Base-by-base conservation (phyloP, 2,329 filamentous ascomycete genomes). In the Trichoderma asperellum region DNA sequence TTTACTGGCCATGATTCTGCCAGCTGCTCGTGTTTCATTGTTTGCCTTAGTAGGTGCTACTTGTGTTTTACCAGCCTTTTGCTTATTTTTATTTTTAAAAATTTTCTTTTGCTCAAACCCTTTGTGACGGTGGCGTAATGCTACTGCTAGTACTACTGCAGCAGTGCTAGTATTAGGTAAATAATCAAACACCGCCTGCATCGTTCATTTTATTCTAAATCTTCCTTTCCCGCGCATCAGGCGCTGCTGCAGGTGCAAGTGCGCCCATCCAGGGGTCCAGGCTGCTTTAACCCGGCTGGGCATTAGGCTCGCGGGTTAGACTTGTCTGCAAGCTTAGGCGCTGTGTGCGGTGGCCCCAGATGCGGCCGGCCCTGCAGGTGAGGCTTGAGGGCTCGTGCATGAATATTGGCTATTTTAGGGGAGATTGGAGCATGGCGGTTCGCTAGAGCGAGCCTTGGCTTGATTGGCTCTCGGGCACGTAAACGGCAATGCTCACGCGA, bases 271-370 rank as follows among this genome's bases (percentile, higher is more conserved):
- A 52, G 43, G 43, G 59, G 59, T 18, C 40, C 37, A 18, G 24
- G 6, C 16, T 18, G 53, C 27, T 2, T 35, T 58, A 52, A 27
- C 63, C 63, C 5, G n/a, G n/a, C 49, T 52, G 16, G 40, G 63
- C 55, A 52, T 59, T 66, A 66, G 63, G 40, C 63, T 66, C 55
- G 37, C 40, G 63, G 37, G 63, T 59, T 66, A 66, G 29, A 66
- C 63, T 66, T 66, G 55, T 66, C 40, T 35, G 53, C 27, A 58
- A 66, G 63, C 63, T 66, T 66, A 66, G 63, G 53, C 63, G 63
- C 63, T 66, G 53, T 29, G 34, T 47, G 49, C 61, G 49, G 61
- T 64, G 61, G 61, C 61, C 61, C 60, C 49, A 43, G 35, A 65
- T 34, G 27, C n/a, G 24, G 61, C 27, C 52, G 34, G 35, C 5